These are phyloP conservation scores for Phoma sp. DNA, from an alignment of 2,329 filamentous ascomycete species.

Conservation along the genomic window DNA sequence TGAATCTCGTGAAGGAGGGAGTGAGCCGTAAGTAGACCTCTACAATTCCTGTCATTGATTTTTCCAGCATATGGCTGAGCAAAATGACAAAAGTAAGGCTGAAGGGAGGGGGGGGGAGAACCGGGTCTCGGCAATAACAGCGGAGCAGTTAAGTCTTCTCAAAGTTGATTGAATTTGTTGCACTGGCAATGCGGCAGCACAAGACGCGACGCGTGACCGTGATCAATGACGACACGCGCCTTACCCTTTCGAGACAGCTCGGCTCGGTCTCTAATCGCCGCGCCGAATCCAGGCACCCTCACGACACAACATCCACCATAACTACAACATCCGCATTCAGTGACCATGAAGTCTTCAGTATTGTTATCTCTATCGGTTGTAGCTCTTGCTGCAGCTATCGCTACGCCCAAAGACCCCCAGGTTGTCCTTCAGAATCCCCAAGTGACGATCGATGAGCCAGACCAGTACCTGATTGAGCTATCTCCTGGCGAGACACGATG, in stretches of 20 bases:
- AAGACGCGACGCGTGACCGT: too few species aligned
- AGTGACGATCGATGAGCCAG: constrained; percentile 36
- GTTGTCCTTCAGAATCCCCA: constrained; percentile 39
- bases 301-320: constrained; percentile 3
- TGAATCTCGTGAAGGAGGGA: too few species aligned
- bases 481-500: constrained; percentile 81
- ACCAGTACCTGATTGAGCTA: constrained; percentile 73
- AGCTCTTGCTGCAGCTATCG: constrained; percentile 35
- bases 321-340: constrained; percentile 11
- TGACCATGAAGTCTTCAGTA: constrained; percentile 43
- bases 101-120: too few species aligned
- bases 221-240: neutral
- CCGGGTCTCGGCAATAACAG: too few species aligned
- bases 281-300: constrained; percentile 25
- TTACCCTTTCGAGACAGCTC: neutral
- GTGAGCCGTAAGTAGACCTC: too few species aligned
- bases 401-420: constrained; percentile 36
- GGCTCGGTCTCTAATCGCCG: constrained; percentile 27
- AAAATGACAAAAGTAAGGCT: too few species aligned
- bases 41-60: too few species aligned
- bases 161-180: too few species aligned
- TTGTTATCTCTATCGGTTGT: constrained; percentile 43
- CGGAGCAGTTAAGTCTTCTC: too few species aligned
- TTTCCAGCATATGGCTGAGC: too few species aligned
- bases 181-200: too few species aligned